phyloP scores from a whole-genome alignment of 805 yeast species.

The Priceomyces carsonii region DNA sequence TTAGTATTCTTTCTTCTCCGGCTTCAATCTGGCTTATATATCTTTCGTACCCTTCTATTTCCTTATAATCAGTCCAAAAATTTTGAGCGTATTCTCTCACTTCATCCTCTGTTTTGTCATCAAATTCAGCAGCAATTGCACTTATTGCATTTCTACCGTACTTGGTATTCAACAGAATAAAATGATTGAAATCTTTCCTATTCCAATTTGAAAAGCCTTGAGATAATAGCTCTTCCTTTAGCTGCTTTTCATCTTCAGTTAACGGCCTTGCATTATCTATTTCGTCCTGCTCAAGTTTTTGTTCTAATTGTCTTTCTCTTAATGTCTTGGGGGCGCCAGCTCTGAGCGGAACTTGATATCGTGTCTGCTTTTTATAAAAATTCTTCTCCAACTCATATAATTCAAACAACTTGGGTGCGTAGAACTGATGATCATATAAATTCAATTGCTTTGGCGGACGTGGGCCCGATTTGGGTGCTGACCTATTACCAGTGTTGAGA shows the following conservation, averaged over 20 bases:
- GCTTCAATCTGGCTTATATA: slow-evolving; percentile 77
- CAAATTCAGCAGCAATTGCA: slow-evolving; percentile 76
- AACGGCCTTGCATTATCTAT: slow-evolving; percentile 77
- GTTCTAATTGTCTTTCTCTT: slow-evolving; percentile 39
- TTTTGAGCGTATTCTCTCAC: slow-evolving; percentile 72
- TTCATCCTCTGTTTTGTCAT: slow-evolving; percentile 78
- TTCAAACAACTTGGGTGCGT: slow-evolving; percentile 72
- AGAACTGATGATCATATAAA: slow-evolving; percentile 89
- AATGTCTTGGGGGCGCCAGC: slow-evolving; percentile 47
- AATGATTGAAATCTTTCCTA: slow-evolving; percentile 83
- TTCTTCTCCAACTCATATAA: slow-evolving; percentile 80
- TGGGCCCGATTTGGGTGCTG: slow-evolving; percentile 56
- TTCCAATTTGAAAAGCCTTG: slow-evolving; percentile 84
- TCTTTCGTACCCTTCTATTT: slow-evolving; percentile 87
- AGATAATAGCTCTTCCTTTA: slow-evolving; percentile 55
- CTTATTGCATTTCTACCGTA: slow-evolving; percentile 76
- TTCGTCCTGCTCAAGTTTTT: slow-evolving; percentile 65
- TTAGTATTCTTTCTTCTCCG: slow-evolving; percentile 82
- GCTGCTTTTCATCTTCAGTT: slow-evolving; percentile 75
- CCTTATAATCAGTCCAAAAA: slow-evolving; percentile 78
- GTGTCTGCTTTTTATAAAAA: slow-evolving; percentile 67
- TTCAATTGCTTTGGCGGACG: slow-evolving; percentile 82
- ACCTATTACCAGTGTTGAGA: slow-evolving; percentile 68
- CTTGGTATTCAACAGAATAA: slow-evolving; percentile 70
- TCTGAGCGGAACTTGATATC: slow-evolving; percentile 62